Conservation (phyloP, 805 yeast genomes). For the Ogataea glucozyma region DNA sequence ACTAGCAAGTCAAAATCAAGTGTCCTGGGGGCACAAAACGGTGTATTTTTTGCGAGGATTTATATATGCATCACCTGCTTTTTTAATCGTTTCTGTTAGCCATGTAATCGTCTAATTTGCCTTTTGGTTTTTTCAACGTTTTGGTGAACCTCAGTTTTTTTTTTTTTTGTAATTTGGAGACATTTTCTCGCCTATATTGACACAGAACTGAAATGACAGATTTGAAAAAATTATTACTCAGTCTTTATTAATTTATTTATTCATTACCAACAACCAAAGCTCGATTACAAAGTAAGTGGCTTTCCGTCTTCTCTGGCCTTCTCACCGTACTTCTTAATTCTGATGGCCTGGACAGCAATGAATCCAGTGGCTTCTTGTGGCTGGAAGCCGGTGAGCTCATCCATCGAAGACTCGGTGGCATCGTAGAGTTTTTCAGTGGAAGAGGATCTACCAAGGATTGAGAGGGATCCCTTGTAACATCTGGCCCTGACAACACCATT, state of each 20-base stretch:
- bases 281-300: slow-evolving; percentile 48
- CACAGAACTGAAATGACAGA: background rate
- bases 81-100: background rate
- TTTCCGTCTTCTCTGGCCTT: slow-evolving; percentile 81
- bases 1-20: background rate
- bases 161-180: too few species aligned
- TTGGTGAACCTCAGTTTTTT: background rate
- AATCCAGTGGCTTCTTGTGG: slow-evolving; percentile 97
- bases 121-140: slow-evolving; percentile 3
- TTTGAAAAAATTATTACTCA: slow-evolving; percentile 1
- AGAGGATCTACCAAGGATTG: slow-evolving; percentile 90
- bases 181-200: background rate
- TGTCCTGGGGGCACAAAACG: slow-evolving; percentile 1
- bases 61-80: background rate
- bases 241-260: too few species aligned
- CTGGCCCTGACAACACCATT: slow-evolving; percentile 95
- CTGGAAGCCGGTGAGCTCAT: slow-evolving; percentile 95
- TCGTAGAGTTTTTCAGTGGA: slow-evolving; percentile 95
- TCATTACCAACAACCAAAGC: too few species aligned
- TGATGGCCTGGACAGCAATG: slow-evolving; percentile 96
- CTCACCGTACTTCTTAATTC: slow-evolving; percentile 98
- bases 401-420: slow-evolving; percentile 98
- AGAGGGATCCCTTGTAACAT: slow-evolving; percentile 86
- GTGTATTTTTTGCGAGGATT: too few species aligned
- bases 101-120: background rate